A percentile compares a stretch with the other conserved stretches of the same genome.
phyloP scores from a whole-genome alignment of 305 asterid genomes.

The Rubia balearica region DNA sequence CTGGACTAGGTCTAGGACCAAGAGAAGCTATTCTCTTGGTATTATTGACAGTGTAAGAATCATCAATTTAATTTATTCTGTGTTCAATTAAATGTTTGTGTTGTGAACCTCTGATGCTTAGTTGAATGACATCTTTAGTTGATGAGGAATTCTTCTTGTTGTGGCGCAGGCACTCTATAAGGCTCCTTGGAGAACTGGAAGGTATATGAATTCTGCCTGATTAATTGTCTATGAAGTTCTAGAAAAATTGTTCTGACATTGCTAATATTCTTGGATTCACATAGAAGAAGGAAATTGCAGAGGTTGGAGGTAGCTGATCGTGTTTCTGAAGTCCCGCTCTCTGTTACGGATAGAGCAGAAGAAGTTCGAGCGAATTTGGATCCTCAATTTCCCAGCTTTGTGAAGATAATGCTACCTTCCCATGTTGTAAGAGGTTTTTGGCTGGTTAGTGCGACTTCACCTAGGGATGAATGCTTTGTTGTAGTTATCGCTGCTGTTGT shows the following conservation, averaged over 20 bases:
- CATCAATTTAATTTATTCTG: too few relatives aligned
- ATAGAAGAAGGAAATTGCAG: neutral
- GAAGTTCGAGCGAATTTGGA: constrained; percentile 27
- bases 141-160: constrained; percentile 6
- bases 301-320: neutral
- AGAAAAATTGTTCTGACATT: neutral
- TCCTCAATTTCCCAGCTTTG: constrained; percentile 28
- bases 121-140: neutral
- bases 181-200: neutral
- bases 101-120: neutral
- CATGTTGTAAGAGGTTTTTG: constrained; percentile 34
- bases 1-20: neutral
- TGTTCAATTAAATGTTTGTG: neutral
- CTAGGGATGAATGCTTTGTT: neutral
- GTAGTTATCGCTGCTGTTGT: neutral
- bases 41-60: neutral
- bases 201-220: constrained; percentile 4
- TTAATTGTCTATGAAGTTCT: neutral
- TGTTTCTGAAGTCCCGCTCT: neutral
- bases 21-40: neutral
- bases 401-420: constrained; percentile 32
- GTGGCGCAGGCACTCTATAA: neutral
- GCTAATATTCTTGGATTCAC: neutral
- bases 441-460: constrained; percentile 26
- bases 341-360: constrained; percentile 24